These are phyloP conservation scores for Aspergillus brunneoviolaceus DNA, from an alignment of 2,329 filamentous ascomycete genomes.

Conservation along the genomic window DNA sequence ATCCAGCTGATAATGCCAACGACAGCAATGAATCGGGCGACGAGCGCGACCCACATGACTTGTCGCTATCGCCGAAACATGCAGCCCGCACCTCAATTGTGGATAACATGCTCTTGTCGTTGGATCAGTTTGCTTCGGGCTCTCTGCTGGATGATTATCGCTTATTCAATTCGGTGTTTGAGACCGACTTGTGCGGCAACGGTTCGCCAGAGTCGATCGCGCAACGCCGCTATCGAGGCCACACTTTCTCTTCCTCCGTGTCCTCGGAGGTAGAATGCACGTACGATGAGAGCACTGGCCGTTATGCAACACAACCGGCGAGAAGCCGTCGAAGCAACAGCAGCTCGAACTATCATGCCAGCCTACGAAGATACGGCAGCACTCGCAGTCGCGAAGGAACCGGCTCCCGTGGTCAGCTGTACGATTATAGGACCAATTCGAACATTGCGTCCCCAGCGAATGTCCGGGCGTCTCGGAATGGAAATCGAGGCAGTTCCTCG, in stretches of 20 bases:
- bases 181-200: constrained; percentile 37
- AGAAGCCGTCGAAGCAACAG: constrained; percentile 73
- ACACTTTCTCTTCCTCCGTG: constrained; percentile 60
- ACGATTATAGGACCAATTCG: constrained; percentile 32
- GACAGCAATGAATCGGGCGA: constrained; percentile 39
- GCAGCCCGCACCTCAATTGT: constrained; percentile 87
- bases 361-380: constrained; percentile 63
- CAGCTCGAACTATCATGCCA: constrained; percentile 68
- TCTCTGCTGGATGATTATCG: constrained; percentile 38
- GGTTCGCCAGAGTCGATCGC: constrained; percentile 31
- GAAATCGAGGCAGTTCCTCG: constrained; percentile 72
- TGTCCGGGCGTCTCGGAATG: constrained; percentile 51
- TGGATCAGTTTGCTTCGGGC: constrained; percentile 71
- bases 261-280: constrained; percentile 57
- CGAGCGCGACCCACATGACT: constrained; percentile 63
- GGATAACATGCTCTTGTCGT: constrained; percentile 89
- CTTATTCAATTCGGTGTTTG: constrained; percentile 42
- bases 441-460: constrained; percentile 23
- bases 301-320: constrained; percentile 42
- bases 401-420: constrained; percentile 38
- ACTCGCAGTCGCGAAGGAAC: constrained; percentile 49
- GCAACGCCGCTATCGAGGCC: constrained; percentile 52
- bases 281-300: constrained; percentile 38
- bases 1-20: constrained; percentile 32
- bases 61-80: constrained; percentile 73